Percentiles rank a stretch among this genome's conserved stretches.
Evolutionary conservation across 2,329 filamentous ascomycete genomes (phyloP).

Genomic region (Trematosphaeria pertusa): DNA sequence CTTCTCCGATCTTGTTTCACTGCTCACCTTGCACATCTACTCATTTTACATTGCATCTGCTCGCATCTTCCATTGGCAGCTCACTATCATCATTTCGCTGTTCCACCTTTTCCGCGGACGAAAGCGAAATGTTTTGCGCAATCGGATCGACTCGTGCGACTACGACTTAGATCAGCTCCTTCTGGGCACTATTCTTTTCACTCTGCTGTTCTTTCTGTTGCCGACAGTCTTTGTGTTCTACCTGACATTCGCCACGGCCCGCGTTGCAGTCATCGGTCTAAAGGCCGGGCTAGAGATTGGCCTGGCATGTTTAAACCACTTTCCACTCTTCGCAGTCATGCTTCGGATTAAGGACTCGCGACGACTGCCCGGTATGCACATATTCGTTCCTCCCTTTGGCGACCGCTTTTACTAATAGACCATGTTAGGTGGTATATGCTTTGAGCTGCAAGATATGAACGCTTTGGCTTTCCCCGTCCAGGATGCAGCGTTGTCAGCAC

Average conservation of each 20-base stretch:
- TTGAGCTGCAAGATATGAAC: conserved; percentile 82
- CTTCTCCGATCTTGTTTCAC: conserved; percentile 90
- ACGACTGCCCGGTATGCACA: conserved; percentile 75
- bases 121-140: conserved; percentile 95
- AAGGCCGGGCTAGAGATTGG: conserved; percentile 92
- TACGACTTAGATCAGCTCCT: conserved; percentile 97
- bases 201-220: conserved; percentile 89
- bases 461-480: conserved; percentile 43
- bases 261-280: conserved; percentile 92
- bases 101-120: conserved; percentile 98
- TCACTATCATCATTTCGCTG: conserved; percentile 94
- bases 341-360: conserved; percentile 90
- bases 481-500: conserved; percentile 51
- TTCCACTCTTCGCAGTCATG: conserved; percentile 97
- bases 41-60: conserved; percentile 97
- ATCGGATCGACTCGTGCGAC: conserved; percentile 98
- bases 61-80: conserved; percentile 97
- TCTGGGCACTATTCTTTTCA: conserved; percentile 95
- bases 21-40: conserved; percentile 94
- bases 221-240: conserved; percentile 98
- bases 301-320: conserved; percentile 94
- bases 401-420: background rate
- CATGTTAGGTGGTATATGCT: conserved; percentile 78
- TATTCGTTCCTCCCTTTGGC: background rate
- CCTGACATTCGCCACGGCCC: conserved; percentile 89